phyloP scores from a whole-genome alignment of 139 green algal genomes.

The Chlamydomonas sphaeroides region DNA sequence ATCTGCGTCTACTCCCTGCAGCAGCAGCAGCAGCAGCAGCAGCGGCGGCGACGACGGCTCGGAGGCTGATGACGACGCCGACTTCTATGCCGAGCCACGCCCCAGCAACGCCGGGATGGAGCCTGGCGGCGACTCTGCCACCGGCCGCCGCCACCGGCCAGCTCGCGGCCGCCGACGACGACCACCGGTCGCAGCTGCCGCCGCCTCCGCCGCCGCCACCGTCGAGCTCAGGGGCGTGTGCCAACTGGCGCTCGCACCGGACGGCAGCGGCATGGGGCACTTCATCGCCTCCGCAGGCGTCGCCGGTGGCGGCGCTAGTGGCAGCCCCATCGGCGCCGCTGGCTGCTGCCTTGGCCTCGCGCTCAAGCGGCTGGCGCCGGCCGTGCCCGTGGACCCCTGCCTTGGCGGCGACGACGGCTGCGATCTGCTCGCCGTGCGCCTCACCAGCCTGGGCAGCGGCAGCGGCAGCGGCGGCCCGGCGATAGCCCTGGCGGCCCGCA shows the following conservation, averaged over 20 bases:
- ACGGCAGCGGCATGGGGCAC: slow-evolving; percentile 5
- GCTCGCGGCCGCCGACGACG: neutral
- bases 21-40: neutral
- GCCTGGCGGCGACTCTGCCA: no score
- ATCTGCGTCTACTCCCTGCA: no score
- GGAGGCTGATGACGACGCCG: neutral
- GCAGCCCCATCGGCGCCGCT: neutral
- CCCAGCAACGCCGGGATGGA: no score
- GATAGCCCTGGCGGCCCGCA: neutral
- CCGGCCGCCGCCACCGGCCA: no score
- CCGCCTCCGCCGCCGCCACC: neutral
- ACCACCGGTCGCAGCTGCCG: neutral
- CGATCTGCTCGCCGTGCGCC: neutral
- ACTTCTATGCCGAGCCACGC: no score
- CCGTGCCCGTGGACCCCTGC: neutral
- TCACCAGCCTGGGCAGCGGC: neutral
- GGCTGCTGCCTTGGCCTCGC: neutral
- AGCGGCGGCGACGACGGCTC: neutral
- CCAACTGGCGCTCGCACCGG: slow-evolving; percentile 10
- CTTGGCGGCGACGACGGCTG: neutral
- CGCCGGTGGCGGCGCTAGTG: no score
- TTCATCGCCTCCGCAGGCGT: neutral
- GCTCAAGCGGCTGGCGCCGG: neutral
- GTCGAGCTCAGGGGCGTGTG: neutral
- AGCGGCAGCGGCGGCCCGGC: neutral